These are phyloP conservation scores for Exophiala phaeomuriformis DNA, from an alignment of 2,329 filamentous ascomycete genomes.

Conservation along the genomic window DNA sequence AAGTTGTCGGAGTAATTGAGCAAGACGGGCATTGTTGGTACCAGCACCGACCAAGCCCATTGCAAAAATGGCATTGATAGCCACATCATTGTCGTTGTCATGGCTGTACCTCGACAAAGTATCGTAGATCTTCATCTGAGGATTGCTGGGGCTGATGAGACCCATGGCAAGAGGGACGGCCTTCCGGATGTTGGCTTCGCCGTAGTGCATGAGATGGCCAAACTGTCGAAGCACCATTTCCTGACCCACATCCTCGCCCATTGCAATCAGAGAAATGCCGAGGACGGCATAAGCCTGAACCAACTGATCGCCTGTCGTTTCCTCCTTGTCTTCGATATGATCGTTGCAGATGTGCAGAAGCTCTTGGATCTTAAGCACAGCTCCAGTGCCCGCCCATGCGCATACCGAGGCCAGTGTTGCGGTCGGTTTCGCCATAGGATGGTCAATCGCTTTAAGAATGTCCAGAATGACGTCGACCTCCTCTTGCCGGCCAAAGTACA, in stretches of 20 bases:
- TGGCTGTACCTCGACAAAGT: slow-evolving; percentile 95
- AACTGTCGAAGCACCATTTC: slow-evolving; percentile 98
- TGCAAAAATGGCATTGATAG: slow-evolving; percentile 96
- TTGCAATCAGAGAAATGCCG: slow-evolving; percentile 86
- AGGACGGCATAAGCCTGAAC: slow-evolving; percentile 94
- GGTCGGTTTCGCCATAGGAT: slow-evolving; percentile 94
- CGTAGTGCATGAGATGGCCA: slow-evolving; percentile 98
- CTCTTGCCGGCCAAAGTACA: slow-evolving; percentile 95
- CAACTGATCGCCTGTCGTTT: slow-evolving; percentile 91
- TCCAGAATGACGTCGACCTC: slow-evolving; percentile 98
- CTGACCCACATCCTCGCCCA: slow-evolving; percentile 97
- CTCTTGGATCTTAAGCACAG: slow-evolving; percentile 94
- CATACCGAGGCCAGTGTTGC: slow-evolving; percentile 92
- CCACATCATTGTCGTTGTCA: slow-evolving; percentile 97
- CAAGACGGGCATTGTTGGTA: slow-evolving; percentile 94
- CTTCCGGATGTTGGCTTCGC: slow-evolving; percentile 92
- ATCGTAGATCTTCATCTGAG: slow-evolving; percentile 99
- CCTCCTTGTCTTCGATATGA: slow-evolving; percentile 86
- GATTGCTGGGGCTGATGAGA: slow-evolving; percentile 92
- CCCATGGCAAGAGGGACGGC: slow-evolving; percentile 95
- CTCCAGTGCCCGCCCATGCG: slow-evolving; percentile 94
- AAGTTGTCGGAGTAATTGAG: slow-evolving; percentile 85
- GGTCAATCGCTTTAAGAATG: slow-evolving; percentile 92
- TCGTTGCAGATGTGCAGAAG: slow-evolving; percentile 97
- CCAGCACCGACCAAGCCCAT: slow-evolving; percentile 96